Conservation (phyloP, 2,329 filamentous ascomycete species). For the Cercospora sp. region DNA sequence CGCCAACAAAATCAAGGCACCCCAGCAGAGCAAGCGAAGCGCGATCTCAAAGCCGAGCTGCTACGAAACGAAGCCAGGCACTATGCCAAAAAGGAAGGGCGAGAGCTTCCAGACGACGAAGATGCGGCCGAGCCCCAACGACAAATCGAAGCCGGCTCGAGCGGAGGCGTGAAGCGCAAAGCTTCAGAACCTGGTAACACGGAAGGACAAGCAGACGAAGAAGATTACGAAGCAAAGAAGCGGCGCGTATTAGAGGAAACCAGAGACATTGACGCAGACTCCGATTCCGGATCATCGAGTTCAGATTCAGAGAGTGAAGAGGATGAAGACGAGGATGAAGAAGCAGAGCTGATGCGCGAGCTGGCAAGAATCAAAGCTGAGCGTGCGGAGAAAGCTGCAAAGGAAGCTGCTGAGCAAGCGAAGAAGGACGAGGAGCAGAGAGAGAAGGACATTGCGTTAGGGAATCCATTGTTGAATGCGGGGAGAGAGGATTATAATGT, state of each 20-base stretch:
- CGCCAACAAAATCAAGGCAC: constrained; percentile 88
- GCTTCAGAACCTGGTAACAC: constrained; percentile 47
- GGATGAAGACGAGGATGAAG: constrained; percentile 74
- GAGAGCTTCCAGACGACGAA: constrained; percentile 44
- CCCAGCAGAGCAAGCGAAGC: constrained; percentile 66
- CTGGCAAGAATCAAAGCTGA: constrained; percentile 91
- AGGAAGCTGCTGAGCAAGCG: constrained; percentile 78
- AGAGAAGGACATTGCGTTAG: constrained; percentile 84
- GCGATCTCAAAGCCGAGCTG: constrained; percentile 87
- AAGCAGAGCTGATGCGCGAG: constrained; percentile 86
- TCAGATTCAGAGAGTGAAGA: constrained; percentile 59
- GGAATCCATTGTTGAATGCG: constrained; percentile 85
- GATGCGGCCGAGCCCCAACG: constrained; percentile 32
- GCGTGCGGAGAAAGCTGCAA: constrained; percentile 75
- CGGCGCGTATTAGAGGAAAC: constrained; percentile 85
- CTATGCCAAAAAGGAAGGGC: constrained; percentile 79
- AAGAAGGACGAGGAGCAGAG: constrained; percentile 78
- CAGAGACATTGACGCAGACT: constrained; percentile 81
- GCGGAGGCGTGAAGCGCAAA: constrained; percentile 59
- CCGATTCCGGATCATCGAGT: constrained; percentile 50
- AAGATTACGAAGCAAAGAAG: constrained; percentile 76
- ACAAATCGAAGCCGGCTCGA: constrained; percentile 52
- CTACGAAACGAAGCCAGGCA: constrained; percentile 84
- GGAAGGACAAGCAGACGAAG: constrained; percentile 53
- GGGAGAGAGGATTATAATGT: constrained; percentile 78